Conservation (phyloP, 1,284 basidiomycete genomes). For the Phlebopus sp. region DNA sequence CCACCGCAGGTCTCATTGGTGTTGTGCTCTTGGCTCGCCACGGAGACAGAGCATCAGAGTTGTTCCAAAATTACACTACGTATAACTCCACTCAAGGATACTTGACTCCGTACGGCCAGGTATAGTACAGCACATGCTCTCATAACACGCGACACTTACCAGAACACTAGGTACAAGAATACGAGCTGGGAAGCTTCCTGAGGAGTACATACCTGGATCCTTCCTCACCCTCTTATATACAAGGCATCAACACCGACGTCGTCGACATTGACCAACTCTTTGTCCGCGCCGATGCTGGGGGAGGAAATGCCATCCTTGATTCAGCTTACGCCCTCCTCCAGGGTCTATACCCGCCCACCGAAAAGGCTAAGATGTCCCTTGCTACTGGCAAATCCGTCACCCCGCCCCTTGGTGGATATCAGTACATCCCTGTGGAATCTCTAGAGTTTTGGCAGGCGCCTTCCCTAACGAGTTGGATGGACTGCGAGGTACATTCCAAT, state of each 20-base stretch:
- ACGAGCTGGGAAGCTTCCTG: conserved; percentile 39
- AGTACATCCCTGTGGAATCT: conserved; percentile 34
- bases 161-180: conserved; percentile 33
- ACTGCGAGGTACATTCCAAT: conserved; percentile 22
- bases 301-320: conserved; percentile 44
- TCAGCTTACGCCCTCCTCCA: conserved; percentile 37
- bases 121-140: conserved; percentile 12
- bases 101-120: conserved; percentile 46
- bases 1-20: conserved; percentile 28
- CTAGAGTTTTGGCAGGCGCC: conserved; percentile 27
- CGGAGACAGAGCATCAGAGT: conserved; percentile 39
- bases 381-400: conserved; percentile 49
- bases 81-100: conserved; percentile 42
- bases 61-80: conserved; percentile 34
- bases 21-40: conserved; percentile 44
- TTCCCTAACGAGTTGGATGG: conserved; percentile 32
- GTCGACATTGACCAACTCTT: conserved; percentile 30
- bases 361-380: conserved; percentile 34
- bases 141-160: conserved; percentile 1
- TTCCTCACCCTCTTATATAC: conserved; percentile 31
- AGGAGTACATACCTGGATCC: conserved; percentile 37
- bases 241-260: conserved; percentile 32
- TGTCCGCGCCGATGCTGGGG: conserved; percentile 41
- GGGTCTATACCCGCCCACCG: conserved; percentile 44
- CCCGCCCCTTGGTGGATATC: conserved; percentile 51